A percentile compares a stretch with the other conserved stretches of the same genome.
Evolutionary conservation across 108 stramenopile genomes (phyloP).

Genomic region (Seminavis robusta): DNA sequence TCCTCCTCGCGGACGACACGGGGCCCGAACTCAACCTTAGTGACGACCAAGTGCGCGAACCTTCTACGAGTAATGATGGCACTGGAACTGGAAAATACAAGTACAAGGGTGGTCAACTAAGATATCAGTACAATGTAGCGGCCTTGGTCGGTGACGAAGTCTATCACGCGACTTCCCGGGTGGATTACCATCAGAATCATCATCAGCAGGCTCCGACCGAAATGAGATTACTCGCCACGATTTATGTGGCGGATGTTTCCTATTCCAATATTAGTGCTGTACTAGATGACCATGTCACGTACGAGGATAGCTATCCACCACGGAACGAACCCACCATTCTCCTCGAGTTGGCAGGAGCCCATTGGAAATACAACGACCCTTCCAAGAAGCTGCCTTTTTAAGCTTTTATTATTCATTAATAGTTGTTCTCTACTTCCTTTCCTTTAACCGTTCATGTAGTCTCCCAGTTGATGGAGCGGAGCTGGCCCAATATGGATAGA

Average conservation of each 20-base stretch:
- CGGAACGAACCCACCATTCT: constrained; percentile 6
- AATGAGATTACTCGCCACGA: constrained; percentile 56
- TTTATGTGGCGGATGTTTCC: constrained; percentile 54
- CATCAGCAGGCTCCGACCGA: too few relatives aligned
- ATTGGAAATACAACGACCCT: constrained; percentile 27
- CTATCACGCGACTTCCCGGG: constrained; percentile 53
- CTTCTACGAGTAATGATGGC: not conserved
- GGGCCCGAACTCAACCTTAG: constrained; percentile 65
- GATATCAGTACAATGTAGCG: constrained; percentile 41
- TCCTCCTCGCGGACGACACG: constrained; percentile 36
- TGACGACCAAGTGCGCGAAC: constrained; percentile 1
- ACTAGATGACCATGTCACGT: constrained; percentile 10
- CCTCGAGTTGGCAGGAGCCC: constrained; percentile 16
- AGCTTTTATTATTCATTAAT: too few relatives aligned
- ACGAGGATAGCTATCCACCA: constrained; percentile 27
- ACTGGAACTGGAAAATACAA: constrained; percentile 1
- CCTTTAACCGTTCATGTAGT: too few relatives aligned
- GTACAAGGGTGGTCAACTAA: constrained; percentile 18
- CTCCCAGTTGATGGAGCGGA: too few relatives aligned
- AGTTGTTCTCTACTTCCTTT: too few relatives aligned
- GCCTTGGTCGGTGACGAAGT: constrained; percentile 50
- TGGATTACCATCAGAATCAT: constrained; percentile 34
- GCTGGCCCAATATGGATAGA: too few relatives aligned
- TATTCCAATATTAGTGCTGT: constrained; percentile 26
- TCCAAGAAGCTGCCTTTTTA: constrained; percentile 4